Conservation (phyloP, 2,329 filamentous ascomycete species). For the Pseudogymnoascus sp. region DNA sequence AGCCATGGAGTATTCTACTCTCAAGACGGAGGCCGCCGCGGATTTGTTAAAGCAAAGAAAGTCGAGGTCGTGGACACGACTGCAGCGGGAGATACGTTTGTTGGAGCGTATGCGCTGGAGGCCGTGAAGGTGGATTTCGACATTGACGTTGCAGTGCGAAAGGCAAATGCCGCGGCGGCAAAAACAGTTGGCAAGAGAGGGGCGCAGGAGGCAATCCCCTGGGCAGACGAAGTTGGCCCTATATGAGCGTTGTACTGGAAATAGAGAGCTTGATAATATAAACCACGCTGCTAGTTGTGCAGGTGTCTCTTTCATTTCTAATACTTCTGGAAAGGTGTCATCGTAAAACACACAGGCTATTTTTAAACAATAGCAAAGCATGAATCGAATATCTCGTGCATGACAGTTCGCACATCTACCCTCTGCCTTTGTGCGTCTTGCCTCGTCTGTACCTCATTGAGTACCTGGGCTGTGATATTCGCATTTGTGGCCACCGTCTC, state of each 20-base stretch:
- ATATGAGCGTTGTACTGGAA: neutral
- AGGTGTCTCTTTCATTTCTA: neutral
- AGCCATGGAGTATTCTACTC: conserved; percentile 13
- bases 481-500: conserved; percentile 38
- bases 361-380: conserved; percentile 17
- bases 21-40: neutral
- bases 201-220: conserved; percentile 4
- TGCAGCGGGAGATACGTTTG: conserved; percentile 16
- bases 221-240: neutral
- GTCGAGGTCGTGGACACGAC: conserved; percentile 15
- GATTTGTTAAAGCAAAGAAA: conserved; percentile 7
- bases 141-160: conserved; percentile 3
- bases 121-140: conserved; percentile 5
- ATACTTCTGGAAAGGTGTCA: neutral
- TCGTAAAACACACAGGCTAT: neutral
- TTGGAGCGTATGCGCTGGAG: conserved; percentile 7
- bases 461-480: conserved; percentile 38
- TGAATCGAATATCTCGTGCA: conserved; percentile 32
- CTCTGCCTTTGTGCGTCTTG: conserved; percentile 35
- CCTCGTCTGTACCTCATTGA: conserved; percentile 38
- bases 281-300: neutral
- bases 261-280: neutral
- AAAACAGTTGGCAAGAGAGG: conserved; percentile 1
- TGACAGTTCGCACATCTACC: conserved; percentile 39
- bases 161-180: conserved; percentile 7